Conservation (phyloP, 2,329 filamentous ascomycete genomes). For the Diaporthe sp. region DNA sequence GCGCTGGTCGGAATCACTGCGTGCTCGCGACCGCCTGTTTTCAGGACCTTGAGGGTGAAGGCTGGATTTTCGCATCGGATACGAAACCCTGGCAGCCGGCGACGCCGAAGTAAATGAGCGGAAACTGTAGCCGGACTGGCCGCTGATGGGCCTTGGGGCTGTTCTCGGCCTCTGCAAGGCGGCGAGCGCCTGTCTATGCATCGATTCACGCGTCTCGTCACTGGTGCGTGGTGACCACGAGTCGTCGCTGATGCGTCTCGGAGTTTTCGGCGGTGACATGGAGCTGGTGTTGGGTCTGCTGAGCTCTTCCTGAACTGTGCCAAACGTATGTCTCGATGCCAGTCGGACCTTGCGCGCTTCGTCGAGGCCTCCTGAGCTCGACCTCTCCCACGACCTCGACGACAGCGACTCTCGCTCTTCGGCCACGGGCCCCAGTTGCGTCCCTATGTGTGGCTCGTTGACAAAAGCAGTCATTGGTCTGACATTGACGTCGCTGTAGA, state of each 20-base stretch:
- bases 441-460: conserved; percentile 27
- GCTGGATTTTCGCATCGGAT: conserved; percentile 36
- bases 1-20: conserved; percentile 10
- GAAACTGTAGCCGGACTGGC: conserved; percentile 37
- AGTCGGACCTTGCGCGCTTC: conserved; percentile 43
- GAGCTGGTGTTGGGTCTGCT: conserved; percentile 44
- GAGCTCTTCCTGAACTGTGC: conserved; percentile 45
- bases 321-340: conserved; percentile 38
- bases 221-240: conserved; percentile 43
- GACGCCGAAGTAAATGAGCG: conserved; percentile 35
- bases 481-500: conserved; percentile 26
- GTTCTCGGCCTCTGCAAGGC: conserved; percentile 30
- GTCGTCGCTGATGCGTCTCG: conserved; percentile 35
- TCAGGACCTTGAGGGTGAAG: conserved; percentile 5
- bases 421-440: conserved; percentile 52
- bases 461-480: conserved; percentile 36
- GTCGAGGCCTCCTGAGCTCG: conserved; percentile 41
- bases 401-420: conserved; percentile 52
- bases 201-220: conserved; percentile 46
- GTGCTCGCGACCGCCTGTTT: conserved; percentile 16
- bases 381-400: conserved; percentile 28
- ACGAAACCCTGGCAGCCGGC: conserved; percentile 18
- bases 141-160: conserved; percentile 19
- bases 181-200: conserved; percentile 35
- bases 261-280: background rate